These are phyloP conservation scores for Gastrolobium bilobum DNA, from an alignment of 306 rosid species.

Conservation along the genomic window DNA sequence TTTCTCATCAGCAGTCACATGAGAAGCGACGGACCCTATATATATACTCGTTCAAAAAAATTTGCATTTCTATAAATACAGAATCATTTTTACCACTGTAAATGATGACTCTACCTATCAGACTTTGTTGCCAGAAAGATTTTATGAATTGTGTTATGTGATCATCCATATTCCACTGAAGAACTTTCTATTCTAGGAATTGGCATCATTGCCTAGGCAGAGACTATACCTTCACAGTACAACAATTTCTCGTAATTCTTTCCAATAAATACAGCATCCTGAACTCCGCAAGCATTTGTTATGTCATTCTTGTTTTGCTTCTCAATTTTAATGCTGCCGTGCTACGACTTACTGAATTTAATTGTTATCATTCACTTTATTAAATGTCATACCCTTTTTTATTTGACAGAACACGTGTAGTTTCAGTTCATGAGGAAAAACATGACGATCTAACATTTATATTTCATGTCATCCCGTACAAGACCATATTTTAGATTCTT, in stretches of 20 bases:
- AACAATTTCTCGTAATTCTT: constrained; percentile 4
- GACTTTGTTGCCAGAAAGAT: neutral
- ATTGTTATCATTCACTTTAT: neutral
- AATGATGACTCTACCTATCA: constrained; percentile 12
- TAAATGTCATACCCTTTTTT: neutral
- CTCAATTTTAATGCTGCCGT: constrained; percentile 9
- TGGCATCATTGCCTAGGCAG: neutral
- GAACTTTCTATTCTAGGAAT: neutral
- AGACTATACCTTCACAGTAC: neutral
- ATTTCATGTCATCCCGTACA: constrained; percentile 18
- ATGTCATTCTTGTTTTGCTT: constrained; percentile 8
- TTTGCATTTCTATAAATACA: constrained; percentile 33
- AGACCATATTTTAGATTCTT: neutral
- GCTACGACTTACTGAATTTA: constrained; percentile 7
- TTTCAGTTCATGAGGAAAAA: neutral
- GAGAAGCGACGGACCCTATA: too few relatives aligned
- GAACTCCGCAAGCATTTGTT: neutral
- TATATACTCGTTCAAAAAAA: constrained; percentile 7
- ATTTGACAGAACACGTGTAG: neutral
- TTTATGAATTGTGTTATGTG: neutral
- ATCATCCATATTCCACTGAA: neutral
- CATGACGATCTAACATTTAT: constrained; percentile 11
- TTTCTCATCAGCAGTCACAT: too few relatives aligned
- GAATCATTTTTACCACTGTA: constrained; percentile 16
- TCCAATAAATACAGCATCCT: neutral